Percentiles rank a stretch among this genome's conserved stretches.
Evolutionary conservation across 2,329 filamentous ascomycete species (phyloP).

Genomic region (Hymenoscyphus fructigenus): DNA sequence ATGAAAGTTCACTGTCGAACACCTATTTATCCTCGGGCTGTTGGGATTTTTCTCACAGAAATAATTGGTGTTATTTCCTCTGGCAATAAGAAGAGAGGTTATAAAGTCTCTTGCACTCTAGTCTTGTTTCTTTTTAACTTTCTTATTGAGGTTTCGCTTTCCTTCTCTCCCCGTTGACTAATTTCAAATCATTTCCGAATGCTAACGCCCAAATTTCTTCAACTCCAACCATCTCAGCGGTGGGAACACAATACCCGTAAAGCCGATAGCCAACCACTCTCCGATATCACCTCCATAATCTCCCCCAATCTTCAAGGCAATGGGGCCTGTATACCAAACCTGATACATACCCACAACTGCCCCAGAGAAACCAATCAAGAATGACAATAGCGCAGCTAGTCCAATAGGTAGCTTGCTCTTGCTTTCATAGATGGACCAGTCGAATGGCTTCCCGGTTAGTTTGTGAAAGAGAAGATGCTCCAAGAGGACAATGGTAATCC

Average conservation of each 20-base stretch:
- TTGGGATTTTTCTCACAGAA: too few species aligned
- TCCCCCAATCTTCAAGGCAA: slow-evolving; percentile 56
- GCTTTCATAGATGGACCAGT: slow-evolving; percentile 11
- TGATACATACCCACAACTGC: slow-evolving; percentile 69
- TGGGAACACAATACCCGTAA: slow-evolving; percentile 47
- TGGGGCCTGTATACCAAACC: slow-evolving; percentile 63
- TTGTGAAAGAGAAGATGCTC: slow-evolving; percentile 69
- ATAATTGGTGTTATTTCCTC: too few species aligned
- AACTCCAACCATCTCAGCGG: slow-evolving; percentile 50
- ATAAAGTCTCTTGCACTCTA: too few species aligned
- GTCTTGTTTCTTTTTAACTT: too few species aligned
- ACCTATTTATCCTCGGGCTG: too few species aligned
- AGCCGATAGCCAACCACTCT: slow-evolving; percentile 52
- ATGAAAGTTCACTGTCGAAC: too few species aligned
- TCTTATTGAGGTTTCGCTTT: too few species aligned
- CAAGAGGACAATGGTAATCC: slow-evolving; percentile 53
- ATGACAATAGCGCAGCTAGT: slow-evolving; percentile 60
- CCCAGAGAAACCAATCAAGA: slow-evolving; percentile 60
- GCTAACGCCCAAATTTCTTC: slow-evolving; percentile 42
- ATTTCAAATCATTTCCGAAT: too few species aligned
- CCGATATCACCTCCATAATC: slow-evolving; percentile 49
- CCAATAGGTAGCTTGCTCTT: slow-evolving; percentile 40
- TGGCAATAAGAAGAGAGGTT: too few species aligned
- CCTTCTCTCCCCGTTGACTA: too few species aligned
- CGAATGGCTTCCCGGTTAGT: slow-evolving; percentile 54